phyloP scores from a whole-genome alignment of 495 filamentous ascomycete genomes.

The Oidiodendron maius region DNA sequence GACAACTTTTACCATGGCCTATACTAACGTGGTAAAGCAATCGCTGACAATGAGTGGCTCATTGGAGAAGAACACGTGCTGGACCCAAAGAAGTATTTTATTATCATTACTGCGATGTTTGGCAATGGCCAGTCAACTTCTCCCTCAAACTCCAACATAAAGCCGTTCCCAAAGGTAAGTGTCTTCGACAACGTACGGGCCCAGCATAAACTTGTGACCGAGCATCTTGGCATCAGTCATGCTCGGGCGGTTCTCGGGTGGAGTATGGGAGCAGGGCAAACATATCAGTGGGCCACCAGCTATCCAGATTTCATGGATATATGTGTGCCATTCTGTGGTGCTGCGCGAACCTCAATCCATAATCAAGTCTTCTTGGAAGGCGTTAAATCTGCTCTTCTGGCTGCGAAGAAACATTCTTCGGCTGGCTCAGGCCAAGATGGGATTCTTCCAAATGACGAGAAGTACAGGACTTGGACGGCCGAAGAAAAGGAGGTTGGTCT shows the following conservation, averaged over 20 bases:
- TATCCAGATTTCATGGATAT: conserved; percentile 67
- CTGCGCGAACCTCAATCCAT: conserved; percentile 61
- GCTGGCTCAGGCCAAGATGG: conserved; percentile 39
- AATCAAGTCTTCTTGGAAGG: conserved; percentile 72
- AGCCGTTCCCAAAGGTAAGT: conserved; percentile 53
- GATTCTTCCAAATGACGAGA: conserved; percentile 25
- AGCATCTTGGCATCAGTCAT: conserved; percentile 57
- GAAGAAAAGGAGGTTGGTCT: conserved; percentile 55
- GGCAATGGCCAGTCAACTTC: conserved; percentile 69
- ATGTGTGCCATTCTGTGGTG: conserved; percentile 60
- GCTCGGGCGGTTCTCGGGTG: conserved; percentile 59
- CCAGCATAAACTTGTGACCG: conserved; percentile 58
- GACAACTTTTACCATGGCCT: neutral
- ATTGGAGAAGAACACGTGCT: conserved; percentile 56
- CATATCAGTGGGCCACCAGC: conserved; percentile 65
- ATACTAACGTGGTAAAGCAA: conserved; percentile 16
- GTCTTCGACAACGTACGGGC: conserved; percentile 68
- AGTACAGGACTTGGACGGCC: conserved; percentile 45
- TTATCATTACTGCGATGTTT: conserved; percentile 65
- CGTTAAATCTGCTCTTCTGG: conserved; percentile 60
- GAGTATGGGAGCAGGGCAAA: conserved; percentile 67
- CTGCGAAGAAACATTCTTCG: conserved; percentile 49
- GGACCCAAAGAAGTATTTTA: conserved; percentile 58
- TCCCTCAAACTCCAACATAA: conserved; percentile 50
- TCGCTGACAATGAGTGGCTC: conserved; percentile 62